Evolutionary conservation across 1,284 basidiomycete species (phyloP), one percentile per base, ranked within the genome.

Genomic region (Trichosporon ovoides): DNA sequence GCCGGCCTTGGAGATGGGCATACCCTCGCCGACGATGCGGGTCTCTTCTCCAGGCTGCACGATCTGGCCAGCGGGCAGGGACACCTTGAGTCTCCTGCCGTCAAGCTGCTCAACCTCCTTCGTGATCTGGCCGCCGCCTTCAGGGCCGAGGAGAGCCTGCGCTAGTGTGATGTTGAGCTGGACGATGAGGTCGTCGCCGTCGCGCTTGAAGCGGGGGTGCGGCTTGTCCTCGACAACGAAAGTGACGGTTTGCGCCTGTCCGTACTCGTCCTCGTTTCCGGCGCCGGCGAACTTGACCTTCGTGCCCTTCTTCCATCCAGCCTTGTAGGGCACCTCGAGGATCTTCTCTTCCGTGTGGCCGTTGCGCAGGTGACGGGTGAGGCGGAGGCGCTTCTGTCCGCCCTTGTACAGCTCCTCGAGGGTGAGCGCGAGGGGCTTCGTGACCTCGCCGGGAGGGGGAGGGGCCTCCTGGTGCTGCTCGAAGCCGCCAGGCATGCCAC

Each of bases 151-250:
- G n/a, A 97, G 79, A 0, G 93, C 93, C 52, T 96, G 91, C 24
- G 91, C 84, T 1, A 97, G 83, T 5, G 89, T 81, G 59, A 96
- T 80, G 65, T 83, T 81, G 53, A 88, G 65, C 34, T 77, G 81
- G 59, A 82, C 71, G 38, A 85, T 71, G 36, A 96, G 83, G 72
- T 96, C 86, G 78, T 94, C 89, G 38, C 87, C 89, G 5, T 89
- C 85, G 33, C 93, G 83, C 62, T 76, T 73, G 73, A 91, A 94
- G 4, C 81, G 77, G 0, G 83, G 77, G 73, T 96, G 89, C 7
- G 86, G 85, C 77, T 93, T 94, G 77, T 96, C 91, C 75, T 94
- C 91, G 10, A 95, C 86, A 38, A 94, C 84, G 71, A 96, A 95
- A 13, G 89, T 88, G 20, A 96, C 82, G 11, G 77, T 78, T 74